phyloP scores from a whole-genome alignment of 2,329 filamentous ascomycete species.

The Fusarium coicis region DNA sequence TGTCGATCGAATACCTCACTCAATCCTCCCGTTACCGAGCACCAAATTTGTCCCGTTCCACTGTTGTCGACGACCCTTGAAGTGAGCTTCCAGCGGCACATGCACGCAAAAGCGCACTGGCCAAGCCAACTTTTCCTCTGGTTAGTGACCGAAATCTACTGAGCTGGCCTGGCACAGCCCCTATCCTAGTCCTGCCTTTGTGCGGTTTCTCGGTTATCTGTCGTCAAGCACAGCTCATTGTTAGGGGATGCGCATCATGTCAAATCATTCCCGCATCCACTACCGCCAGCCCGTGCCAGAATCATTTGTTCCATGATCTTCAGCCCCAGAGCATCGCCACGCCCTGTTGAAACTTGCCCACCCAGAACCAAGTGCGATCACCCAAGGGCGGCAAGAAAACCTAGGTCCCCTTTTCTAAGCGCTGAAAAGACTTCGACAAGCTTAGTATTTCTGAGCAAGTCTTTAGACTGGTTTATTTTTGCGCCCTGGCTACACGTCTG shows the following conservation, averaged over 20 bases:
- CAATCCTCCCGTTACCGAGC: constrained; percentile 31
- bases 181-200: constrained; percentile 12
- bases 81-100: constrained; percentile 18
- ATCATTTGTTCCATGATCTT: constrained; percentile 28
- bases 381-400: background rate
- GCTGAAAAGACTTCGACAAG: background rate
- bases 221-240: background rate
- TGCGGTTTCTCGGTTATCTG: constrained; percentile 15
- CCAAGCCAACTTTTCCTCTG: constrained; percentile 30
- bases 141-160: constrained; percentile 32
- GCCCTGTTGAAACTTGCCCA: constrained; percentile 18
- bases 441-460: background rate
- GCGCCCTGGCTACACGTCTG: background rate
- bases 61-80: background rate
- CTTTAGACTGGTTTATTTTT: background rate
- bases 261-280: constrained; percentile 36
- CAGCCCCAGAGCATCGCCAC: constrained; percentile 40
- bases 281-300: constrained; percentile 32
- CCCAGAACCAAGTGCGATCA: constrained; percentile 14
- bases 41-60: constrained; percentile 12
- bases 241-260: background rate
- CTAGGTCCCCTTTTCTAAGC: background rate
- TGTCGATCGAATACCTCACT: constrained; percentile 16
- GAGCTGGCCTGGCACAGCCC: constrained; percentile 33
- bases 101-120: constrained; percentile 5